Evolutionary conservation across 2,329 filamentous ascomycete genomes (phyloP).

Genomic region (Talaromyces sp.): DNA sequence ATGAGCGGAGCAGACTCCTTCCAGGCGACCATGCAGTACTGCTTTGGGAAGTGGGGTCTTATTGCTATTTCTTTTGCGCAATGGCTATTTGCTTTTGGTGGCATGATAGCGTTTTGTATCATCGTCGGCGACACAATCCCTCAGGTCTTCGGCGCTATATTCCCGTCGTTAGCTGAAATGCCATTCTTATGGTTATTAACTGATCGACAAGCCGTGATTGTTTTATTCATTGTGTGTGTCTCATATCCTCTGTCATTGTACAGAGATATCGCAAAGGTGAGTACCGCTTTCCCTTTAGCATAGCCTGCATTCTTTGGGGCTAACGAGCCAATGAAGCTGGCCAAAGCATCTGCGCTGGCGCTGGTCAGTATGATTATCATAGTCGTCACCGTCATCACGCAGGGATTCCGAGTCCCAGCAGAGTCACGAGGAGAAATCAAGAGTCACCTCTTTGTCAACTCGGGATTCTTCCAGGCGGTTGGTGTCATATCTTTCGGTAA

Average conservation of each 20-base stretch:
- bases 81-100: constrained; percentile 98
- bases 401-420: constrained; percentile 73
- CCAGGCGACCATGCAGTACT: constrained; percentile 93
- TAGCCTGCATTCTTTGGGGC: constrained; percentile 34
- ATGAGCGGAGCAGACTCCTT: constrained; percentile 91
- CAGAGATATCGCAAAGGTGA: constrained; percentile 92
- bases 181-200: constrained; percentile 81
- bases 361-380: constrained; percentile 93
- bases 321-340: constrained; percentile 61
- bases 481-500: constrained; percentile 96
- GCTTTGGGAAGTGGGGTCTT: constrained; percentile 84
- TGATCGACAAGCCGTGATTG: constrained; percentile 79
- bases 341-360: constrained; percentile 92
- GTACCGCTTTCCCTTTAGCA: constrained; percentile 22
- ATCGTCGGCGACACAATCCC: constrained; percentile 97
- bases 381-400: constrained; percentile 80
- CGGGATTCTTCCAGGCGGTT: constrained; percentile 90
- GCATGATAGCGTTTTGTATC: constrained; percentile 97
- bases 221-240: constrained; percentile 81
- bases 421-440: constrained; percentile 73
- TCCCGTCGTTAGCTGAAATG: constrained; percentile 71
- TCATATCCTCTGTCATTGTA: constrained; percentile 93
- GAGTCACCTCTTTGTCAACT: constrained; percentile 74
- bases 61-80: constrained; percentile 90
- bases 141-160: constrained; percentile 80